A percentile compares a stretch with the other conserved stretches of the same genome.
These are phyloP conservation scores for Echinochloa phyllopogon DNA, from an alignment of 176 grass and related monocot genomes.

Conservation along the genomic window DNA sequence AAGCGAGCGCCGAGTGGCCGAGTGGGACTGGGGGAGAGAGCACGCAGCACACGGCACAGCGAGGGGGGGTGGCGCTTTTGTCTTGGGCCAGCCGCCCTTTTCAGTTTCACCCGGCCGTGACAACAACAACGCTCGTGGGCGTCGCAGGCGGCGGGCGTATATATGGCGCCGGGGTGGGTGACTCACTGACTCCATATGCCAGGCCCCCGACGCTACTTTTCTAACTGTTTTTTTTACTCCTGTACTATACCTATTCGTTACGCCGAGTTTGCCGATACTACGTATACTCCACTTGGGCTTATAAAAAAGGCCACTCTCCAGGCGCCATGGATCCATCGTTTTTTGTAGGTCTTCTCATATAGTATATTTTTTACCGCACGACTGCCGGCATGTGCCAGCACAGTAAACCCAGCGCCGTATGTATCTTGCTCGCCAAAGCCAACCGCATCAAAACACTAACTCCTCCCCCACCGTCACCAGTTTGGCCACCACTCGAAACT, in stretches of 20 bases:
- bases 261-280: not conserved
- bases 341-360: too few relatives aligned
- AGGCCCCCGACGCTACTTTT: too few relatives aligned
- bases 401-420: not conserved
- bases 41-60: not conserved
- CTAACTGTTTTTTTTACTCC: not conserved
- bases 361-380: too few relatives aligned
- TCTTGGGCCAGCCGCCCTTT: slow-evolving; percentile 24
- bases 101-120: not conserved
- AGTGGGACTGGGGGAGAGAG: not conserved
- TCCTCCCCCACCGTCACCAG: not conserved
- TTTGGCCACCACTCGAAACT: not conserved
- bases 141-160: not conserved
- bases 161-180: too few relatives aligned
- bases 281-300: not conserved
- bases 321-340: not conserved
- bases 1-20: not conserved
- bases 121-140: slow-evolving; percentile 34
- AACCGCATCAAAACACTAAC: not conserved
- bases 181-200: too few relatives aligned
- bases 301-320: not conserved
- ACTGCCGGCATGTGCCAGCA: not conserved
- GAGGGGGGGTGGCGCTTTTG: not conserved
- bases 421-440: slow-evolving; percentile 5
- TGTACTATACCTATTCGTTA: too few relatives aligned